A percentile compares a stretch with the other conserved stretches of the same genome.
These are phyloP conservation scores for Pseudozyma pruni DNA, from an alignment of 1,284 basidiomycete genomes.

Conservation along the genomic window DNA sequence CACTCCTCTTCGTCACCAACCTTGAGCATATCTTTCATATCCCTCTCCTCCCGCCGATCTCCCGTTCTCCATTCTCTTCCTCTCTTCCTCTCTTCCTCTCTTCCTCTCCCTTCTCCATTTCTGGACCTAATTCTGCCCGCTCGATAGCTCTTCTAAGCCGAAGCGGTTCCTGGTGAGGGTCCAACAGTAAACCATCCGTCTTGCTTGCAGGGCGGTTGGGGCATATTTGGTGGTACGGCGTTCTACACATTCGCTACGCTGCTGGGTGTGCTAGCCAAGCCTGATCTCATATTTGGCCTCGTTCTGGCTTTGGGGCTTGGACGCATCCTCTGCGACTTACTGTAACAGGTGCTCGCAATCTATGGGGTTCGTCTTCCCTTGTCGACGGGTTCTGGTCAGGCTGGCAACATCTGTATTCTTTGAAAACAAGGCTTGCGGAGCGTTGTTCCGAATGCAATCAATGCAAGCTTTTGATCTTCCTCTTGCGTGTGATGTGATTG, in stretches of 20 bases:
- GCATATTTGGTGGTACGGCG: slow-evolving; percentile 34
- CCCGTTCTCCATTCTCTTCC: not conserved
- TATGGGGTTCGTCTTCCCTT: slow-evolving; percentile 19
- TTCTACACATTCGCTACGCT: slow-evolving; percentile 47
- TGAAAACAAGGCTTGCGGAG: not conserved
- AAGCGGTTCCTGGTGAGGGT: slow-evolving; percentile 58
- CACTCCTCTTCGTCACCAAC: not conserved
- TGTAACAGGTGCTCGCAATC: slow-evolving; percentile 44
- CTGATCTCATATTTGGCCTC: slow-evolving; percentile 20
- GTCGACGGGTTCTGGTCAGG: slow-evolving; percentile 30
- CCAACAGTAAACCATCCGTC: slow-evolving; percentile 36
- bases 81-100: not conserved
- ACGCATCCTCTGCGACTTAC: slow-evolving; percentile 21
- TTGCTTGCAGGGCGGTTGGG: slow-evolving; percentile 8
- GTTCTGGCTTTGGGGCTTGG: slow-evolving; percentile 14
- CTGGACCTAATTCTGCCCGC: slow-evolving; percentile 57
- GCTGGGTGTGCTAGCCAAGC: slow-evolving; percentile 33
- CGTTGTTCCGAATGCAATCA: not conserved
- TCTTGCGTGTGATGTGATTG: no score
- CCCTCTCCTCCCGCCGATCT: not conserved
- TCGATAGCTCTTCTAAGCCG: slow-evolving; percentile 42
- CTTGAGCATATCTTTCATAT: no score
- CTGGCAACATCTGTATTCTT: slow-evolving; percentile 29
- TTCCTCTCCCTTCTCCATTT: not conserved
- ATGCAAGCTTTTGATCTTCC: not conserved